These are phyloP conservation scores for Ganoderma sp. DNA, from an alignment of 1,284 basidiomycete species.

Conservation along the genomic window DNA sequence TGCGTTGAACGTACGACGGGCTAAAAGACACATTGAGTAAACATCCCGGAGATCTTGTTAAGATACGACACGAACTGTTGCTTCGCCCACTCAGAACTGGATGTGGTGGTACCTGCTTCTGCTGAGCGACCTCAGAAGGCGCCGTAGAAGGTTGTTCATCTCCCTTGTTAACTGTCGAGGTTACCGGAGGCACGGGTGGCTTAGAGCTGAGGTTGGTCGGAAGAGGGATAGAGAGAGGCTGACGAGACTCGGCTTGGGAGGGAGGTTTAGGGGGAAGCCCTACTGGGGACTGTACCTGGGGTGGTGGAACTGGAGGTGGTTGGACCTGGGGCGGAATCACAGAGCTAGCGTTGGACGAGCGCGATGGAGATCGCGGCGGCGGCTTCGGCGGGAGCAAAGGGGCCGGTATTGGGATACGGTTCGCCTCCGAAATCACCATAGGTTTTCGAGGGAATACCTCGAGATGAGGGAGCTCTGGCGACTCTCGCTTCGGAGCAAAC, in stretches of 20 bases:
- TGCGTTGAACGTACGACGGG: constrained; percentile 15
- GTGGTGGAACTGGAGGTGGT: background rate
- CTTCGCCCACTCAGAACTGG: background rate
- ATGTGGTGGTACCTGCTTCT: background rate
- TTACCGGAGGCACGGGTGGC: constrained; percentile 8
- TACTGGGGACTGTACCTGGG: background rate
- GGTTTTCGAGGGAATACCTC: constrained; percentile 21
- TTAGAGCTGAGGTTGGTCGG: constrained; percentile 12
- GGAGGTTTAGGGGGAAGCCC: constrained; percentile 22
- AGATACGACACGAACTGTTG: constrained; percentile 5
- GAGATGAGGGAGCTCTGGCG: constrained; percentile 28
- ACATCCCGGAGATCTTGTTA: no score
- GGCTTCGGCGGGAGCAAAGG: constrained; percentile 2
- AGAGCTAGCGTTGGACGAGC: constrained; percentile 22
- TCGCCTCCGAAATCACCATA: background rate
- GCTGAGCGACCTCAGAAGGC: background rate
- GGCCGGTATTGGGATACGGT: background rate
- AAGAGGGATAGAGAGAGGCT: constrained; percentile 5
- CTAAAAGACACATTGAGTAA: constrained; percentile 4
- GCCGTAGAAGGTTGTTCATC: background rate
- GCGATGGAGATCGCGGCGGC: constrained; percentile 25
- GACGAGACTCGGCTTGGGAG: constrained; percentile 12
- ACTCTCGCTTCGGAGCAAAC: constrained; percentile 25
- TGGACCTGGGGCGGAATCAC: constrained; percentile 7
- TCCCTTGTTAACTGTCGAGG: constrained; percentile 5